phyloP scores from a whole-genome alignment of 208 protist genomes.

The Blastocrithidia nonstop region DNA sequence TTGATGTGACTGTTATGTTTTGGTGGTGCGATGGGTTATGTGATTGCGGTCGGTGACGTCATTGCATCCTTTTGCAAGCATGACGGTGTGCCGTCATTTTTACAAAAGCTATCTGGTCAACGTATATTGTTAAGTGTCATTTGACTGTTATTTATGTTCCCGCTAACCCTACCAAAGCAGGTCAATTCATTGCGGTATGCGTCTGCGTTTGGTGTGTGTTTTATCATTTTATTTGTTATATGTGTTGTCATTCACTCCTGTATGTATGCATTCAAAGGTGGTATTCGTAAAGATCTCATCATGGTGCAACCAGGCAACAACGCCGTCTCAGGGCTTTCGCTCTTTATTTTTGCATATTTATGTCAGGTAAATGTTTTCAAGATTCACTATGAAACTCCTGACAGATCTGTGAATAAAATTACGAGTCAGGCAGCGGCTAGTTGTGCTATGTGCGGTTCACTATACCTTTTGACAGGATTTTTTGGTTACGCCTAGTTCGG shows the following conservation, averaged over 20 bases:
- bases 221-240: slow-evolving; percentile 40
- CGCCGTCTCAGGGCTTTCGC: slow-evolving; percentile 16
- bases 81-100: slow-evolving; percentile 11
- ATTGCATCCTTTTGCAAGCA: slow-evolving; percentile 11
- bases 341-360: slow-evolving; percentile 49
- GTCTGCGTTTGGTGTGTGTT: slow-evolving; percentile 23
- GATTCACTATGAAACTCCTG: slow-evolving; percentile 22
- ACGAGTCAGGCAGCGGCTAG: slow-evolving; percentile 14
- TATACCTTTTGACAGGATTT: slow-evolving; percentile 48
- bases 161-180: slow-evolving; percentile 34
- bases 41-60: slow-evolving; percentile 28
- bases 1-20: slow-evolving; percentile 48
- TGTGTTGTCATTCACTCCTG: slow-evolving; percentile 27
- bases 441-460: slow-evolving; percentile 16
- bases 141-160: slow-evolving; percentile 47
- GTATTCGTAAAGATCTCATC: slow-evolving; percentile 12
- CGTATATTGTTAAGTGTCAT: slow-evolving; percentile 16
- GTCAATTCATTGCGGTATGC: slow-evolving; percentile 62
- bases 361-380: slow-evolving; percentile 34
- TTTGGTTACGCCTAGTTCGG: slow-evolving; percentile 61
- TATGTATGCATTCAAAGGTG: slow-evolving; percentile 11
- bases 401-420: slow-evolving; percentile 10
- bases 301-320: slow-evolving; percentile 11
- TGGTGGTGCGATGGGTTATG: slow-evolving; percentile 26
- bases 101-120: slow-evolving; percentile 12